Evolutionary conservation across 331 rosid species (phyloP).

Genomic region (Quercus tomentella): DNA sequence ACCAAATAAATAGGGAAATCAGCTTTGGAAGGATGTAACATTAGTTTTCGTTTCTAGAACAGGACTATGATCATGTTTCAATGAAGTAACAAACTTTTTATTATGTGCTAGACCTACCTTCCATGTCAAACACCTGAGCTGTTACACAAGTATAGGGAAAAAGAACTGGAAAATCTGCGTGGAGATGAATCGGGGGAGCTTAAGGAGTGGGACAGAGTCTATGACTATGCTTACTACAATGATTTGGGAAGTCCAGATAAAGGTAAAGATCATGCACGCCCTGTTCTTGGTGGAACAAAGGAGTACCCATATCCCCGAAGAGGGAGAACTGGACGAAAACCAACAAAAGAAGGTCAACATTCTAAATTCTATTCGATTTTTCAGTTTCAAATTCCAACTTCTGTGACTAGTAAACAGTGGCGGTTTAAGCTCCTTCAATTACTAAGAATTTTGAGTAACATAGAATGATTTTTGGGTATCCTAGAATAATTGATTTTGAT

Average conservation of each 20-base stretch:
- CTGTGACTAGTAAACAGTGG: not conserved
- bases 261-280: slow-evolving; percentile 51
- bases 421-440: not conserved
- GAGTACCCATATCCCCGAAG: slow-evolving; percentile 80
- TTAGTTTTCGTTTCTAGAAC: not conserved
- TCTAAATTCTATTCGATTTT: not conserved
- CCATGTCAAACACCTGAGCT: slow-evolving; percentile 68
- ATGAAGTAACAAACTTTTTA: not conserved
- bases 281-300: slow-evolving; percentile 67
- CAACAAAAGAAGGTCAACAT: slow-evolving; percentile 44
- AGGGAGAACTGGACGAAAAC: slow-evolving; percentile 79
- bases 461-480: not conserved
- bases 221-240: slow-evolving; percentile 86
- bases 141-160: slow-evolving; percentile 55
- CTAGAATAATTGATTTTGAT: not conserved
- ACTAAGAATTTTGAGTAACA: not conserved
- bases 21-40: too few species aligned
- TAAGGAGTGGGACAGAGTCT: slow-evolving; percentile 95
- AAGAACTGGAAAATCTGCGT: slow-evolving; percentile 60
- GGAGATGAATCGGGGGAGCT: slow-evolving; percentile 63
- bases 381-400: not conserved
- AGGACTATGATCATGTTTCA: not conserved
- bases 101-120: slow-evolving; percentile 59
- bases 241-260: slow-evolving; percentile 74
- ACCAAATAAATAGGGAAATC: not conserved